Conservation (phyloP, 2,329 filamentous ascomycete species). For the Neonectria neomacrospora region DNA sequence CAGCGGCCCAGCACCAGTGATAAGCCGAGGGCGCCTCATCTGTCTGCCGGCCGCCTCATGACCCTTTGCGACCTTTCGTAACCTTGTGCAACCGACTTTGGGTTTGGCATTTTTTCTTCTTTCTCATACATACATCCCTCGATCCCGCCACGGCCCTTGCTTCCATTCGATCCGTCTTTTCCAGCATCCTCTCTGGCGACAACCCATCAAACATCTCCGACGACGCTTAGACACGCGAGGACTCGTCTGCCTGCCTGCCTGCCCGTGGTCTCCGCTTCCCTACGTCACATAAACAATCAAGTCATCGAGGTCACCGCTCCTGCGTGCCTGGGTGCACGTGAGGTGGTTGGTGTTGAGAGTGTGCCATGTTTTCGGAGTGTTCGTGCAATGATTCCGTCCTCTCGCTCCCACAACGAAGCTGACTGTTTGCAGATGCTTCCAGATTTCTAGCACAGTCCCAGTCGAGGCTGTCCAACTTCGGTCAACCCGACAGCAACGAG, state of each 20-base stretch:
- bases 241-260: constrained; percentile 23
- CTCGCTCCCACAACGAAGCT: constrained; percentile 17
- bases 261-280: constrained; percentile 30
- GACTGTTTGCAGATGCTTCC: constrained; percentile 79
- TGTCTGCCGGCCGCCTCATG: constrained; percentile 44
- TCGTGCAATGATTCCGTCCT: constrained; percentile 53
- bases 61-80: constrained; percentile 33
- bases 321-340: constrained; percentile 40
- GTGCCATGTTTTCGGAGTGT: constrained; percentile 80
- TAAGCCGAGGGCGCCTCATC: constrained; percentile 40
- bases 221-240: constrained; percentile 32
- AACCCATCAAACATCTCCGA: constrained; percentile 20
- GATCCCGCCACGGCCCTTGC: constrained; percentile 6
- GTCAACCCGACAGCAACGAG: constrained; percentile 64
- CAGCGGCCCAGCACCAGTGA: constrained; percentile 42
- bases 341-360: constrained; percentile 50
- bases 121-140: constrained; percentile 18
- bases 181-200: constrained; percentile 11
- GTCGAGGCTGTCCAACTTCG: constrained; percentile 82
- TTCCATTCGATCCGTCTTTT: constrained; percentile 9
- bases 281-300: constrained; percentile 39
- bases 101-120: constrained; percentile 32
- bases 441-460: constrained; percentile 96
- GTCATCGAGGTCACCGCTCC: constrained; percentile 25
- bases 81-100: constrained; percentile 31